Evolutionary conservation across 768 basidiomycete species (phyloP), one percentile per base, ranked within the genome.

Genomic region (Atractiella rhizophila): DNA sequence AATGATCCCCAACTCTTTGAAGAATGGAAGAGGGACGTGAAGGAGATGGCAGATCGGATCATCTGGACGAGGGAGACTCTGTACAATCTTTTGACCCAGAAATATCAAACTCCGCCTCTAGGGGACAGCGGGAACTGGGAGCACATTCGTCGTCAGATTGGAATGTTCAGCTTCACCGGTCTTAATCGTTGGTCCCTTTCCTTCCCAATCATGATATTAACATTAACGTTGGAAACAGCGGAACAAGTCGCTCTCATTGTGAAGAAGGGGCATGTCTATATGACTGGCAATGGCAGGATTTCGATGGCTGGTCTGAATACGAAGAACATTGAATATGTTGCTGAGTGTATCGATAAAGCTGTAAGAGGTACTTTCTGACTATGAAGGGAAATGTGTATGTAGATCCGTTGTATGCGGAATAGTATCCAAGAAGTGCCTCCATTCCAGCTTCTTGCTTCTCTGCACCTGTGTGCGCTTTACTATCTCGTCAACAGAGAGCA

Each of bases 71-170:
- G 91, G 44, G 74, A 80, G 52, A 73, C 67, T 48, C 60, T 96
- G 42, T 85, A 76, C 60, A 67, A 74, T 47, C 63, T 71, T 41
- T 63, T 96, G 47, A 74, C 73, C 27, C 62, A 78, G 46, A 72
- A 74, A 48, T 62, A 77, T 47, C 71, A 76, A 58, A 96, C 88
- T 26, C 91, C 91, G 12, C n/a, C n/a, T n/a, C n/a, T n/a, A n/a
- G n/a, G n/a, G n/a, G n/a, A n/a, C n/a, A n/a, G n/a, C n/a, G 86
- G 88, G 6, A 71, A 76, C 44, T 96, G 91, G 91, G 67, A 69
- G 8, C 88, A 94, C 59, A 80, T 96, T 61, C 81, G 79, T 62
- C 73, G 71, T 56, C 85, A 94, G 58, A 86, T 85, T 47, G 88
- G 88, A 59, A 88, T 94, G 85, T 49, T 48, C 52, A 77, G 79